Evolutionary conservation across 1,284 basidiomycete species (phyloP).

Genomic region (Gomphus bonarii): DNA sequence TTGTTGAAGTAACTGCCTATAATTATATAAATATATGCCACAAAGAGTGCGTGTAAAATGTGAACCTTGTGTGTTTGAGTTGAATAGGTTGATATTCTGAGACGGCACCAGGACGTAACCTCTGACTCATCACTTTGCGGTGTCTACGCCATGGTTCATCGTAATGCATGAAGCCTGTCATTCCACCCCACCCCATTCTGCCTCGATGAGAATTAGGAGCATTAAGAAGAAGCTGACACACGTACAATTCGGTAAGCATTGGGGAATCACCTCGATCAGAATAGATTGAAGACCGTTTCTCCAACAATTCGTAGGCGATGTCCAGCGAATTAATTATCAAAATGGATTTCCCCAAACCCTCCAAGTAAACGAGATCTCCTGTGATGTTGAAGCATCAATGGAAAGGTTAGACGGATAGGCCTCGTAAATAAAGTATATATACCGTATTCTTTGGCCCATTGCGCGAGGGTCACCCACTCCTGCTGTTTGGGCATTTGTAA

Average conservation of each 20-base stretch:
- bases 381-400: too few relatives aligned
- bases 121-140: background rate
- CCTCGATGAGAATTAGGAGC: background rate
- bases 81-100: conserved; percentile 5
- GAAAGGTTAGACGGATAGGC: too few relatives aligned
- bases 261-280: conserved; percentile 11
- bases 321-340: conserved; percentile 12
- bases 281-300: conserved; percentile 14
- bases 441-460: too few relatives aligned
- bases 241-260: conserved; percentile 9
- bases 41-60: background rate
- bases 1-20: background rate
- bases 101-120: background rate
- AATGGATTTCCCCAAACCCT: too few relatives aligned
- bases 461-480: too few relatives aligned
- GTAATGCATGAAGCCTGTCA: conserved; percentile 15
- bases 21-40: background rate
- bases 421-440: too few relatives aligned
- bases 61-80: conserved; percentile 1
- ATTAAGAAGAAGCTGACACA: background rate
- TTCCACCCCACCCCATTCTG: conserved; percentile 17
- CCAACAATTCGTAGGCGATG: conserved; percentile 14
- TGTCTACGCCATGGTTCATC: conserved; percentile 15
- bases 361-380: too few relatives aligned
- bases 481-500: too few relatives aligned